Evolutionary conservation across 331 rosid species (phyloP), one percentile per base, ranked within the genome.

Genomic region (Erythrophleum ivorense): DNA sequence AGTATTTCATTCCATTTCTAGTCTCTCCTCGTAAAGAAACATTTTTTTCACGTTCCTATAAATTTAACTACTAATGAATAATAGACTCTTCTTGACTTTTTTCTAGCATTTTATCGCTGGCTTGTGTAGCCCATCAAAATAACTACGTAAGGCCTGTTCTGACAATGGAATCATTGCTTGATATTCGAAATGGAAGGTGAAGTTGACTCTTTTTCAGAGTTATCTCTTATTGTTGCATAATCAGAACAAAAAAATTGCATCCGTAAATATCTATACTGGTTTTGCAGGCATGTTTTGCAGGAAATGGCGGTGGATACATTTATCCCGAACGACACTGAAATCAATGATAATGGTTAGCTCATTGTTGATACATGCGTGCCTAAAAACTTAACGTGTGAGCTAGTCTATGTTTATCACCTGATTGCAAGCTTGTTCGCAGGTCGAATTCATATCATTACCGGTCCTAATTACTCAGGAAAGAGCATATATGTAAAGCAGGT

Each of bases 261-360:
- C 58, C 71, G 67, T 40, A 74, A 67, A 57, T 72, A 24, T 78
- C 71, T 64, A 66, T 65, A 76, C 82, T 77, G 71, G n/a, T n/a
- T 85, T 75, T 88, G 69, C 84, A 91, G 98, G 87, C 98, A 94
- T 84, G 82, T 87, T 85, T 88, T 94, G 91, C 97, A 94, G 90
- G 97, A 94, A 87, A 92, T 94, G 97, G 86, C 93, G n/a, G 98
- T 94, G 13, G 98, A 94, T 88, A 94, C 96, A 31, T 92, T 92
- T 88, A 86, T 94, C 86, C 98, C 98, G 73, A 94, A 94, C 81
- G 94, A 91, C 69, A 88, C 97, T 45, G 86, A 71, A 87, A 86
- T 94, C 66, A 84, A 81, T 77, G 74, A 84, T 60, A 92, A 89
- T 63, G 98, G 98, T 92, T 86, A 88, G 68, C 65, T n/a, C n/a